Evolutionary conservation across 108 stramenopile species (phyloP), one percentile per base, ranked within the genome.

Genomic region (Fistulifera solaris): DNA sequence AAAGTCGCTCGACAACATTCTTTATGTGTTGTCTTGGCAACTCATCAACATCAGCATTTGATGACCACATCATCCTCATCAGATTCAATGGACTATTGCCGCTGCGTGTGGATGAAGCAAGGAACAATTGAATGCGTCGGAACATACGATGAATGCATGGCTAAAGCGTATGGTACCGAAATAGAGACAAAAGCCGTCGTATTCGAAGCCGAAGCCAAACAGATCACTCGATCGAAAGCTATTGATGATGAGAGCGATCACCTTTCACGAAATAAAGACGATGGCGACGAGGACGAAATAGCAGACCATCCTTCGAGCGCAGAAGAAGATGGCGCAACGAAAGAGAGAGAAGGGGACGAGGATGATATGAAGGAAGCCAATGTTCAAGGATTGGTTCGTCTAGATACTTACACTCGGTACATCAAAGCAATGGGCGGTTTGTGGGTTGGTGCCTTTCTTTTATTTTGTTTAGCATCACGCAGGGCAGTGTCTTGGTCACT

Each of bases 1-100:
- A 75, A 66, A 11, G 75, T 94, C 10, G 52, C 43, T 6, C 51
- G 67, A 60, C 69, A 75, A 0, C 82, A 85, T 70, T 35, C 38
- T 5, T 8, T 19, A 3, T 76, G 81, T 58, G 81, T 87, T 26
- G 46, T 98, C 22, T 62, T 98, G 22, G 94, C 87, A 1, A 94
- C 94, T 21, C 95, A 98, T 68, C 94, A 96, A 66, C 93, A 95
- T 40, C 94, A 94, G 55, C 88, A 83, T 63, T 39, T 64, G 4
- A 35, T 35, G 31, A 8, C 31, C 31, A 8, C 3, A 8, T 35
- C 31, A 35, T 35, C 31, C 31, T 35, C 31, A 35, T 68, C 52
- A 17, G 72, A 81, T 12, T 8, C 31, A 6, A 6, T 35, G 31
- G 31, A 35, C 3, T 8, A 35, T 35, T 59, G 62, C 8, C 59